Evolutionary conservation across 345 rosid genomes (phyloP), one percentile per base, ranked within the genome.

Genomic region (Eucalyptus sp.): DNA sequence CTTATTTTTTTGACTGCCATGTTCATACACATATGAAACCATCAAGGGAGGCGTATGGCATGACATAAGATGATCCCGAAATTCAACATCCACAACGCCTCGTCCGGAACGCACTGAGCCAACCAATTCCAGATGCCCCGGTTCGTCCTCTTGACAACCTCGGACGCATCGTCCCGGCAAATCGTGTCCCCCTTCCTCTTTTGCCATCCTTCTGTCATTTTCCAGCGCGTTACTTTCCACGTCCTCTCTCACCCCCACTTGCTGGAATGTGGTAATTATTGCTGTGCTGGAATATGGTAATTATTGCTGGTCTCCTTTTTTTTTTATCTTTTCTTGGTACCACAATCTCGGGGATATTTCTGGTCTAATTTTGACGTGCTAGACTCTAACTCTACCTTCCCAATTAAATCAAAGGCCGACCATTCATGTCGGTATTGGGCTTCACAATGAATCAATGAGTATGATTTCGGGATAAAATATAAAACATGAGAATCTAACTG

Each of bases 401-500:
- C 41, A 8, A 64, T 62, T 62, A 62, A 13, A 27, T 62, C 31
- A 62, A 62, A 62, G 8, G 68, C 8, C 15, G 68, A 62, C 68
- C 68, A 27, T 13, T 62, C 68, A 27, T 13, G 15, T 62, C 68
- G 68, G 10, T 6, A 62, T 29, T 27, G 33, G 8, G 33, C n/a
- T 27, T 62, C 68, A 27, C 8, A 10, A 62, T 27, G 14, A 62
- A 29, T 62, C 16, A 52, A 52, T 3, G 10, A 52, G 25, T 52
- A 52, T 20, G 10, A 52, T 52, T 52, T 52, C 0, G 10, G 25
- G 10, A 52, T 52, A 52, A 52, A 52, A 52, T 52, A 18, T 18
- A 52, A 52, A 52, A 52, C 1, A 1, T 1, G 2, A 52, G 4
- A 18, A 18, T 18, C 4, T 2, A 0, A 18, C 1, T 2, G 0